phyloP scores from a whole-genome alignment of 306 rosid genomes.

The Inga oerstediana region DNA sequence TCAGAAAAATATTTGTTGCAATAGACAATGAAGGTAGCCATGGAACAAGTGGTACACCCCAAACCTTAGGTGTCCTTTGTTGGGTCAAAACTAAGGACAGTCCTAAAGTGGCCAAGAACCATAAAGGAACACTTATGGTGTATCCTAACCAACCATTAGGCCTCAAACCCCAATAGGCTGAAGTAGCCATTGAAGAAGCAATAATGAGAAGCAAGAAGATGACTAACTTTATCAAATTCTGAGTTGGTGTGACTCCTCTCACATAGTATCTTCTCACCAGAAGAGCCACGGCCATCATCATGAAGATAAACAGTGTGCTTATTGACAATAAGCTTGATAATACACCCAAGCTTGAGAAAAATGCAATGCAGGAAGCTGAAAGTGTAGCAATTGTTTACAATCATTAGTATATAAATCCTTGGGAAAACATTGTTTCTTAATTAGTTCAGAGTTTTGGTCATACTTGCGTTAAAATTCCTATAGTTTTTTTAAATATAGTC shows the following conservation, averaged over 20 bases:
- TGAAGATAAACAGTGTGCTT: constrained; percentile 73
- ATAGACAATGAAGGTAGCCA: constrained; percentile 84
- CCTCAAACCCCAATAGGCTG: constrained; percentile 67
- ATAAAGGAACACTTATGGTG: constrained; percentile 50
- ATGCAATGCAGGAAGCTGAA: constrained; percentile 55
- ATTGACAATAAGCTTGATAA: constrained; percentile 65
- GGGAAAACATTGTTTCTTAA: not conserved
- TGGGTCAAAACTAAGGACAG: constrained; percentile 52
- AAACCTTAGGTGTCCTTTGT: constrained; percentile 68
- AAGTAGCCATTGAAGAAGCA: constrained; percentile 71
- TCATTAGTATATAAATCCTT: not conserved
- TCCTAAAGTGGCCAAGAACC: constrained; percentile 71
- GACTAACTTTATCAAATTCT: constrained; percentile 49
- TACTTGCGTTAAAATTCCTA: not conserved
- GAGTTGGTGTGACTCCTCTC: constrained; percentile 53
- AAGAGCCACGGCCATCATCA: constrained; percentile 77
- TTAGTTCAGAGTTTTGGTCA: not conserved
- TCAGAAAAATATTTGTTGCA: constrained; percentile 69
- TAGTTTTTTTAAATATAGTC: not conserved
- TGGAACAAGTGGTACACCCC: constrained; percentile 91
- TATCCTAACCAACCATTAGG: constrained; percentile 73
- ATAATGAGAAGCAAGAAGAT: constrained; percentile 55
- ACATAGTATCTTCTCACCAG: constrained; percentile 80
- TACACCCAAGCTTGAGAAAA: constrained; percentile 66
- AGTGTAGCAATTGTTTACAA: not conserved